These are phyloP conservation scores for Dryas drummondii DNA, from an alignment of 306 rosid species.

Conservation along the genomic window DNA sequence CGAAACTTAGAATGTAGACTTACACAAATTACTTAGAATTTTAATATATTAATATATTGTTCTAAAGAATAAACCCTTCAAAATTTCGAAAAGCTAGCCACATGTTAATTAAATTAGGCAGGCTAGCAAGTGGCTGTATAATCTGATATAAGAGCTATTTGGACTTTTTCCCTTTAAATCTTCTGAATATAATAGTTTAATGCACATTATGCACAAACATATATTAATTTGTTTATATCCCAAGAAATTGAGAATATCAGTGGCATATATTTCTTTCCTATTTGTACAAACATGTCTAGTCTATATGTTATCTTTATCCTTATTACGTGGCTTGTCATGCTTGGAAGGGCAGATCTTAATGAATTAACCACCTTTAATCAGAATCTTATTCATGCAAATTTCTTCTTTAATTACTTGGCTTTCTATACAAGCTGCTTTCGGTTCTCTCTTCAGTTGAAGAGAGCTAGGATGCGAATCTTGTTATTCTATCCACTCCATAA, in stretches of 20 bases:
- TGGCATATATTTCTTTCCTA: no score
- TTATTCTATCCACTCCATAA: not conserved
- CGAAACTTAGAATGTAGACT: no score
- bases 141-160: no score
- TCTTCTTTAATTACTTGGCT: not conserved
- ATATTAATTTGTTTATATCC: no score
- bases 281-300: no score
- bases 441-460: slow-evolving; percentile 1
- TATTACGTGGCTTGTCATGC: not conserved
- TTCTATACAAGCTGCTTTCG: slow-evolving; percentile 6
- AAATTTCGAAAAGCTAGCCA: not conserved
- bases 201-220: no score
- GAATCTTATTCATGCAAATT: not conserved
- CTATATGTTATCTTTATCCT: no score
- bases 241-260: no score
- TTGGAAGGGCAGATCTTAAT: not conserved
- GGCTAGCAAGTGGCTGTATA: not conserved
- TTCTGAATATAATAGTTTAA: no score
- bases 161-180: no score
- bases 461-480: slow-evolving; percentile 6
- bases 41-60: not conserved
- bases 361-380: not conserved
- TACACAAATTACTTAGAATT: not conserved
- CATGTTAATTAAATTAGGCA: no score
- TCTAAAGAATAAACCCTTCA: not conserved